Evolutionary conservation across 2,329 filamentous ascomycete species (phyloP), one percentile per base, ranked within the genome.

Genomic region (Botrytis aclada): DNA sequence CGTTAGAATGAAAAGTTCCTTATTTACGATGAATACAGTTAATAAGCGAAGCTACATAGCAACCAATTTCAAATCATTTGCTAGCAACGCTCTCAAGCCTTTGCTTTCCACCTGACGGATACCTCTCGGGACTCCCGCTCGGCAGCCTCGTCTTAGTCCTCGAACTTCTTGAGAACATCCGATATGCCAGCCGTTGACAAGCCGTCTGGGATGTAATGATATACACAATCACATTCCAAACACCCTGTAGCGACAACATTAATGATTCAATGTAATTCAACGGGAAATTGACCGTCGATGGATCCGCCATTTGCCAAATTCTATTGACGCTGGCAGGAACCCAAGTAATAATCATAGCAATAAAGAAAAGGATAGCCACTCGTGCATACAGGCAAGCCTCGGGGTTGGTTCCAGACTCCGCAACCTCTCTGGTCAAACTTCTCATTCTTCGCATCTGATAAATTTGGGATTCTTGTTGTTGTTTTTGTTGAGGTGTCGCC

Each of bases 221-320:
- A 81, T 95, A 95, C 75, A 95, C 93, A 74, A 92, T 82, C 47
- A 90, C 88, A 80, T 95, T 95, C 92, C 93, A 95, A 78, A 94
- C 92, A 0, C 93, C 93, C 79, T 95, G 93, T 0, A 94, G 45
- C 34, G 74, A 69, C 25, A 75, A 65, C 34, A 73, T 67, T 29
- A 73, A 43, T n/a, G 73, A 66, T 32, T 71, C 58, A 4, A 71
- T 56, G 62, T 75, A 75, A 32, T 75, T 74, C 2, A 75, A 22
- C 8, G 70, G 25, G 20, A 75, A 74, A 8, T 66, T 71, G 29
- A 69, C 2, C 22, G 6, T 29, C n/a, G 56, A 10, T 18, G 54
- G 74, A 22, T 62, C 20, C 43, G 34, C 73, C 64, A 75, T n/a
- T 47, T 69, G 66, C 29, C 66, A 73, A 20, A 75, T 34, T 20